Conservation (phyloP, 441 rosid species). For the Mallotus repandus region DNA sequence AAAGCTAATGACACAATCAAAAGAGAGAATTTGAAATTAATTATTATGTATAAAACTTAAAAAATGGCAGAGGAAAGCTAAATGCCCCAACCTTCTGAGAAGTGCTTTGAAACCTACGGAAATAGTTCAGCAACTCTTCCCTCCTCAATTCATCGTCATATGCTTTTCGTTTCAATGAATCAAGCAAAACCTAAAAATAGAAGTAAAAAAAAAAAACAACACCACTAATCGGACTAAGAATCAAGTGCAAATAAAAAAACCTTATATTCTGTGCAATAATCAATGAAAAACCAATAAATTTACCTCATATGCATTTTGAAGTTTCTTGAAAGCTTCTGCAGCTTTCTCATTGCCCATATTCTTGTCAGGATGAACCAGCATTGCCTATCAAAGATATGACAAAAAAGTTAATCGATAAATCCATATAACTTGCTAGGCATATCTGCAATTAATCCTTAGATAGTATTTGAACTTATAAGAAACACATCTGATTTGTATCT, state of each 20-base stretch:
- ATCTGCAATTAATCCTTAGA: slow-evolving; percentile 1
- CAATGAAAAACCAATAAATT: slow-evolving; percentile 17
- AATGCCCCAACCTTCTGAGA: slow-evolving; percentile 61
- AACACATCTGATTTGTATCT: slow-evolving; percentile 6
- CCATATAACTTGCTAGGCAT: slow-evolving; percentile 14
- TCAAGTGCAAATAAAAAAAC: slow-evolving; percentile 11
- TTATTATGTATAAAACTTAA: slow-evolving; percentile 3
- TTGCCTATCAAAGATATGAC: slow-evolving; percentile 54
- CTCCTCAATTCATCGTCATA: slow-evolving; percentile 86
- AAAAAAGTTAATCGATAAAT: background rate
- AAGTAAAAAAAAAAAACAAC: background rate
- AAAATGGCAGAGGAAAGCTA: slow-evolving; percentile 7
- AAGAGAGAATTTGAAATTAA: slow-evolving; percentile 11
- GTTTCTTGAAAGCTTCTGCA: slow-evolving; percentile 96
- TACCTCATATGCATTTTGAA: slow-evolving; percentile 98
- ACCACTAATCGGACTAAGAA: slow-evolving; percentile 8
- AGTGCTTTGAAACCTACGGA: slow-evolving; percentile 67
- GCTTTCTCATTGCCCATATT: slow-evolving; percentile 98
- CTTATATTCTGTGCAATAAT: slow-evolving; percentile 6
- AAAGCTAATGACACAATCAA: background rate
- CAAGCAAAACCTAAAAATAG: slow-evolving; percentile 64
- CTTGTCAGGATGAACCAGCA: slow-evolving; percentile 99
- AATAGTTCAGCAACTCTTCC: slow-evolving; percentile 78
- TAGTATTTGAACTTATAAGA: background rate
- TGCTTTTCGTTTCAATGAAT: slow-evolving; percentile 73